These are phyloP conservation scores for Microdochium trichocladiopsis DNA, from an alignment of 2,329 filamentous ascomycete genomes.

Conservation along the genomic window DNA sequence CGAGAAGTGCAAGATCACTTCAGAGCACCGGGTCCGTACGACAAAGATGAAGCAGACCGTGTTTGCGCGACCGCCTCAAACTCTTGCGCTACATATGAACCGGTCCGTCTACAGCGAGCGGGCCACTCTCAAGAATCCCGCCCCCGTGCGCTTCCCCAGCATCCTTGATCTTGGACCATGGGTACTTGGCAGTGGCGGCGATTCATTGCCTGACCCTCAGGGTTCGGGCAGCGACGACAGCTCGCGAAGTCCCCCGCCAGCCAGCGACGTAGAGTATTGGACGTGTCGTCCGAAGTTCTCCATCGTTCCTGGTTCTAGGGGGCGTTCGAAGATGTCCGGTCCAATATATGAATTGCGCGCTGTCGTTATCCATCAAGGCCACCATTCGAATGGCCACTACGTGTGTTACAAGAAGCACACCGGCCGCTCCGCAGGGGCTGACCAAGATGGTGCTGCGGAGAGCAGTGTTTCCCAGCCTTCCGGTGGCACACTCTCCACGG, in stretches of 20 bases:
- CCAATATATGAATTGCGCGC: constrained; percentile 72
- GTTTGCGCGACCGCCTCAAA: constrained; percentile 73
- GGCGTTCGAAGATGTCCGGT: constrained; percentile 44
- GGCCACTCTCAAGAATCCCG: constrained; percentile 80
- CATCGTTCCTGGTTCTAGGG: constrained; percentile 58
- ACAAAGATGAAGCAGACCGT: constrained; percentile 90
- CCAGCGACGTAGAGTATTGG: constrained; percentile 56
- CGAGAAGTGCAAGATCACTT: constrained; percentile 57
- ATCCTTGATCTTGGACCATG: constrained; percentile 73
- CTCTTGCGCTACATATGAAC: constrained; percentile 82
- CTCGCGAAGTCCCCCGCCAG: constrained; percentile 15
- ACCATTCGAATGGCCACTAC: constrained; percentile 94
- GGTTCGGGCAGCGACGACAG: constrained; percentile 14
- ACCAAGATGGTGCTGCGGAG: neutral
- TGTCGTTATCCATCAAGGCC: constrained; percentile 81
- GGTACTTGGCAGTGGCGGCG: constrained; percentile 65
- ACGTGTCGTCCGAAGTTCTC: constrained; percentile 59
- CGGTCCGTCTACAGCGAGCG: constrained; percentile 83
- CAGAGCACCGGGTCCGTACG: constrained; percentile 62
- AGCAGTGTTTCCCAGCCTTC: constrained; percentile 1
- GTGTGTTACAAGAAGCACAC: constrained; percentile 78
- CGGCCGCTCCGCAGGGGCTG: constrained; percentile 7
- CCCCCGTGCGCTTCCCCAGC: constrained; percentile 69
- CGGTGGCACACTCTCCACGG: too few species aligned
- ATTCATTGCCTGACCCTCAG: too few species aligned